Evolutionary conservation across 2,329 filamentous ascomycete genomes (phyloP).

Genomic region (Alternaria ventricosa): DNA sequence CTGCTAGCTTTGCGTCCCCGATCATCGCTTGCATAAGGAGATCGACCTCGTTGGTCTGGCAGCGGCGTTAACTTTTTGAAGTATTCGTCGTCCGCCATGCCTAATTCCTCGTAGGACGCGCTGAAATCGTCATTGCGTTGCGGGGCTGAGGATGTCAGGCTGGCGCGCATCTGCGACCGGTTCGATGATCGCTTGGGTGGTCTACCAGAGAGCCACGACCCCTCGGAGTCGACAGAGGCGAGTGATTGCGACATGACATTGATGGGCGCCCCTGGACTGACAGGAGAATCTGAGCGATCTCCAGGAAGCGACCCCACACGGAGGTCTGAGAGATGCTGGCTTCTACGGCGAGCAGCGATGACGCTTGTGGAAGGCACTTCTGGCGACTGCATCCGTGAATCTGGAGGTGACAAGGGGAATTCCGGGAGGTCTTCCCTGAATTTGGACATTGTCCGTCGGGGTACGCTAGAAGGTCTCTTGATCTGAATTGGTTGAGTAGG

Average conservation of each 20-base stretch:
- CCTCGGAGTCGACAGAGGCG: constrained; percentile 94
- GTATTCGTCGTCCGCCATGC: constrained; percentile 75
- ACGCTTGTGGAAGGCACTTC: constrained; percentile 62
- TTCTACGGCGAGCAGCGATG: constrained; percentile 50
- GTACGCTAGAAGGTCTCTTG: constrained; percentile 62
- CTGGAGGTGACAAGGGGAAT: constrained; percentile 81
- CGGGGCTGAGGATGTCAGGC: constrained; percentile 51
- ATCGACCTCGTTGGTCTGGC: constrained; percentile 52
- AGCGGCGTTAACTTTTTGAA: constrained; percentile 63
- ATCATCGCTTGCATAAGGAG: constrained; percentile 33
- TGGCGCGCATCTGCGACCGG: constrained; percentile 55
- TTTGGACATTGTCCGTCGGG: constrained; percentile 84
- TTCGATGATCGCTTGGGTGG: constrained; percentile 58
- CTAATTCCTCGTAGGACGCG: constrained; percentile 70
- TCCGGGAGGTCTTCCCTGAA: constrained; percentile 94
- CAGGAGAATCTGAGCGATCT: constrained; percentile 52
- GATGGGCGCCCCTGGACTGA: constrained; percentile 41
- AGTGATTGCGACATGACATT: constrained; percentile 76
- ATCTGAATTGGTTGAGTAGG: constrained; percentile 45
- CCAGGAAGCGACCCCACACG: constrained; percentile 34
- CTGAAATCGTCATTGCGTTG: constrained; percentile 61
- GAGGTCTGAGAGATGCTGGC: constrained; percentile 46
- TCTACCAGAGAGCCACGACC: constrained; percentile 89
- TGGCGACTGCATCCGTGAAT: constrained; percentile 80
- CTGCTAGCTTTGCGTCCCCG: constrained; percentile 51